A percentile compares a stretch with the other conserved stretches of the same genome.
Conservation (phyloP, 129 eudicot genomes). For the Ambrosia artemisiifolia region DNA sequence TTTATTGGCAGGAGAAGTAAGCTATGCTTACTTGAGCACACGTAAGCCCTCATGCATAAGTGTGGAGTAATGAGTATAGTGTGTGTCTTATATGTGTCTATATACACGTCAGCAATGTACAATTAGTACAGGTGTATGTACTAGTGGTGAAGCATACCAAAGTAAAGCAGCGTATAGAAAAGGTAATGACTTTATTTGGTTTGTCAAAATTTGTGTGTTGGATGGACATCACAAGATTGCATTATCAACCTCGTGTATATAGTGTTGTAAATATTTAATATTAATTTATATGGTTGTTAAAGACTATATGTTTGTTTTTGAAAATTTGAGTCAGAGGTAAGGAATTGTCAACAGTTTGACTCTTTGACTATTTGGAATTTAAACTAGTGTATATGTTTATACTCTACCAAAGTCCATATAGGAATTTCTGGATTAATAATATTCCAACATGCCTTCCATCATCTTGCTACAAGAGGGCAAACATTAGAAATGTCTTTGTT, state of each 20-base stretch:
- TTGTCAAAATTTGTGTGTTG: neutral
- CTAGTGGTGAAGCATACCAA: neutral
- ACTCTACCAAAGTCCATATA: too few relatives aligned
- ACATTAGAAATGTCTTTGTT: neutral
- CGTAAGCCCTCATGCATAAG: slow-evolving; percentile 19
- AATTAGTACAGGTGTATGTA: neutral
- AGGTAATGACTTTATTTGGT: neutral
- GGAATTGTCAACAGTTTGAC: slow-evolving; percentile 10
- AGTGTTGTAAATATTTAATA: neutral
- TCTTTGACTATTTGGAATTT: neutral
- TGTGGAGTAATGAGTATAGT: neutral
- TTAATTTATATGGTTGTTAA: neutral
- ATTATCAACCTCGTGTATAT: neutral
- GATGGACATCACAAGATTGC: too few relatives aligned
- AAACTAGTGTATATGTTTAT: too few relatives aligned
- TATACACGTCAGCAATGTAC: slow-evolving; percentile 10
- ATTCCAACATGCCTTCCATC: too few relatives aligned
- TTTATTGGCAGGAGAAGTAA: neutral
- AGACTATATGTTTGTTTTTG: neutral
- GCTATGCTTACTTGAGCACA: neutral
- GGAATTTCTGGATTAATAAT: too few relatives aligned
- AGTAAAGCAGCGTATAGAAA: neutral
- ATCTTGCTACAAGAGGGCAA: neutral
- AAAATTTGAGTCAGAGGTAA: neutral
- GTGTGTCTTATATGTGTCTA: slow-evolving; percentile 8